Evolutionary conservation across 2,329 filamentous ascomycete species (phyloP), one percentile per base, ranked within the genome.

Genomic region (Aspergillus udagawae): DNA sequence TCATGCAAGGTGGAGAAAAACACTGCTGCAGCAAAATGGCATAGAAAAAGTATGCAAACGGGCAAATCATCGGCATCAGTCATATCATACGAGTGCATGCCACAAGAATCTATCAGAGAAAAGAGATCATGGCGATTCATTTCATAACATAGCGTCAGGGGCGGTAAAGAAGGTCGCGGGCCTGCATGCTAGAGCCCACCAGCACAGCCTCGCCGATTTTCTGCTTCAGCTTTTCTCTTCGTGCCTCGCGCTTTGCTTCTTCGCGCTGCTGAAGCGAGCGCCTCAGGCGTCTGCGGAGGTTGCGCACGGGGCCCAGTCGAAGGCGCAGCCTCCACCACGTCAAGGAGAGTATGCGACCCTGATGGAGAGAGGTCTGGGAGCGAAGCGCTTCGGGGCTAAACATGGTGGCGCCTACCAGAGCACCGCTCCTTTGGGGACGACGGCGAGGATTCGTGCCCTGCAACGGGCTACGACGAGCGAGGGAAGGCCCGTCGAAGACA

Each of bases 141-240:
- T 47, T 44, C 23, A 44, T 63, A 56, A 49, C 54, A 38, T 59
- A 51, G 55, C 53, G 42, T 63, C 41, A 59, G 53, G 21, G 51
- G 48, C 49, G 60, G 49, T 35, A 4, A 17, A 14, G 32, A 35
- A 58, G 54, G 28, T 51, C 57, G 10, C 54, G 44, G 3, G 61
- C 50, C 38, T 64, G 57, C 21, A 54, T 63, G 59, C 62, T 65
- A 23, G 59, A 64, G 41, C 60, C 59, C 52, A 65, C 51, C 42
- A 64, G 35, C 3, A 62, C 58, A 1, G 62, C 62, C n/a, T 61
- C 62, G 32, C 63, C 58, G 27, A 87, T 86, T 55, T 78, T 82
- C 55, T 78, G 76, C 60, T 83, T 79, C 52, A 86, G 71, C 57
- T 73, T 77, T 60, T 82, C 76, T 58, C 84, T 75, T 58, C 81